Base-by-base conservation (phyloP, 192 early-diverging fungal genomes). In the Haplosporangium gracile region DNA sequence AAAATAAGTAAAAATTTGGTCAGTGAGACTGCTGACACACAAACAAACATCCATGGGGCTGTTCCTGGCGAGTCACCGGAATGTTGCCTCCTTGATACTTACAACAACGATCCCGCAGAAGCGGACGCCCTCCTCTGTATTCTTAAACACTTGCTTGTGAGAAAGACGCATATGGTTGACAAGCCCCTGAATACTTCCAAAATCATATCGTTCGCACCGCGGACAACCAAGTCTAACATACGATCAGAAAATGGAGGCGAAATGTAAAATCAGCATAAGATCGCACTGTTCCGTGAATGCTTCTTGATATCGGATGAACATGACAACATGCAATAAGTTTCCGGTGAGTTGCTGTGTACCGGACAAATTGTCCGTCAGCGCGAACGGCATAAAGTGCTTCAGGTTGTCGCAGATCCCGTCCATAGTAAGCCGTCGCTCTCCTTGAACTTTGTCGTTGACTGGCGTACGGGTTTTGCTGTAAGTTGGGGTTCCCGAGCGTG, bases 161-260 rank as follows among this genome's bases (percentile, higher is more conserved):
- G 92, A 90, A 24, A 95, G 77, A 26, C 96, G 92, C 83, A 93
- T 95, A 79, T 98, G 97, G 78, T 96, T 97, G 26, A 97, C 78
- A 80, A 98, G 97, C n/a, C 96, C 96, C 81, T 96, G 96, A 60
- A 94, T 91, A 78, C 93, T 97, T 45, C 90, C 91, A 89, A 98
- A 98, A 57, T 95, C 91, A 40, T 91, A 90, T 60, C 96, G 91
- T 15, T 91, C 88, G 88, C 97, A 98, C n/a, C 75, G 83, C 34
- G 95, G 95, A 88, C 97, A 98, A 1, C 89, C 80, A 49, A 98
- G 88, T 74, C 93, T 95, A 78, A 11, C 22, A 4, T 34, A 69
- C 75, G 5, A 13, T 29, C 32, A 76, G 20, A 22, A 0, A 51
- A 78, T 53, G 68, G 86, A 87, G 70, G 70, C 29, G n/a, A 51